A percentile compares a stretch with the other conserved stretches of the same genome.
phyloP scores from a whole-genome alignment of 2,329 filamentous ascomycete species.

The Fusarium buxicola region DNA sequence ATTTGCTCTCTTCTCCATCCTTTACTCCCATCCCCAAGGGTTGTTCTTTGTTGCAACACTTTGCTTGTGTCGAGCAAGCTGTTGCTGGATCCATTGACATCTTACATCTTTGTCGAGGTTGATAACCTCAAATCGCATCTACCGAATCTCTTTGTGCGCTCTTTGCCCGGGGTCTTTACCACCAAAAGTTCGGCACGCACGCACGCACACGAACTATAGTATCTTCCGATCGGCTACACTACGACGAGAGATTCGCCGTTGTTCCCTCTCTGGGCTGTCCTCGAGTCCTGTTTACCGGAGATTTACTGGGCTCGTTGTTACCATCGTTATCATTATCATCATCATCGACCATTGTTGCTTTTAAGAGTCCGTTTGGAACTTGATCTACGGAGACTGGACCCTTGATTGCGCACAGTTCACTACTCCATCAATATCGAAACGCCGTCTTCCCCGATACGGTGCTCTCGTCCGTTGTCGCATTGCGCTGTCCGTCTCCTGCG shows the following conservation, averaged over 20 bases:
- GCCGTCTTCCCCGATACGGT: constrained; percentile 37
- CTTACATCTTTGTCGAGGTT: constrained; percentile 4
- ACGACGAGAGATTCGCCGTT: constrained; percentile 7
- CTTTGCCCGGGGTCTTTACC: constrained; percentile 3
- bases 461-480: constrained; percentile 39
- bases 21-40: constrained; percentile 18
- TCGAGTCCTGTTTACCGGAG: constrained; percentile 10
- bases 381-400: background rate
- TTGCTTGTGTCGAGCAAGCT: constrained; percentile 20
- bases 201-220: constrained; percentile 8
- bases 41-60: constrained; percentile 8
- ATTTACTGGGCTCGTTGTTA: constrained; percentile 20
- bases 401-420: constrained; percentile 15
- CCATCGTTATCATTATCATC: background rate
- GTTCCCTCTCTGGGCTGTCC: constrained; percentile 1
- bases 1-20: constrained; percentile 28
- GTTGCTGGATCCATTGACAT: constrained; percentile 25
- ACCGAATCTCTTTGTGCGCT: background rate
- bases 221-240: background rate
- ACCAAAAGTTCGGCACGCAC: constrained; percentile 10
- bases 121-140: constrained; percentile 7
- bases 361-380: constrained; percentile 17
- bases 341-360: background rate
- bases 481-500: constrained; percentile 27
- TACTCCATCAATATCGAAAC: constrained; percentile 21